Percentiles rank a stretch among this genome's conserved stretches.
Conservation (phyloP, 345 rosid species). For the Arabidopsis thaliana region DNA sequence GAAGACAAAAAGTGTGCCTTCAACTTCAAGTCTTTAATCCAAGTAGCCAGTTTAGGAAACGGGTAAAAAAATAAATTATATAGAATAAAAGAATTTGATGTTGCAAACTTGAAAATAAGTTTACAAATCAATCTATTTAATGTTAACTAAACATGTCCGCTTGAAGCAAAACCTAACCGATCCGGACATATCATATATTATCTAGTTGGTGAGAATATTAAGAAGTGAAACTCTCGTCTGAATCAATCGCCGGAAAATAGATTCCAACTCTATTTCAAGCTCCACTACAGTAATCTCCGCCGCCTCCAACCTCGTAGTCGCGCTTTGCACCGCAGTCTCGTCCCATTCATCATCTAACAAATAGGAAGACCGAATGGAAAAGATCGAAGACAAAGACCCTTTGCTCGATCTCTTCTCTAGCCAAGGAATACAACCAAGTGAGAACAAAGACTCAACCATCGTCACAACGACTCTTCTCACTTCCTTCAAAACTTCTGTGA, state of each 20-base stretch:
- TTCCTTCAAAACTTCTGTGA: constrained; percentile 63
- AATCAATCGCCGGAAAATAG: constrained; percentile 71
- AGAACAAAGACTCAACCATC: constrained; percentile 64
- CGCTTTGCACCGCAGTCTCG: constrained; percentile 60
- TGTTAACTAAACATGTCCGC: neutral
- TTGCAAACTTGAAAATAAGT: neutral
- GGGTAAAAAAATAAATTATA: neutral
- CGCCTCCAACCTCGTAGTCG: constrained; percentile 70
- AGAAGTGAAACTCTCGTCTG: constrained; percentile 84
- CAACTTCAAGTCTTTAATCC: neutral
- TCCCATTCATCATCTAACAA: constrained; percentile 53
- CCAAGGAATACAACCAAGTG: constrained; percentile 73
- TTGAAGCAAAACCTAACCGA: constrained; percentile 3
- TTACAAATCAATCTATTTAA: neutral
- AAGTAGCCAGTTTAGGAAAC: constrained; percentile 4
- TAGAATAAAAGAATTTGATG: constrained; percentile 4
- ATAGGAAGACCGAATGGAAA: constrained; percentile 44
- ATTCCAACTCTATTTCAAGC: constrained; percentile 69
- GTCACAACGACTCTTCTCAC: constrained; percentile 58
- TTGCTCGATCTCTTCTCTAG: constrained; percentile 56
- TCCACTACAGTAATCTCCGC: constrained; percentile 72
- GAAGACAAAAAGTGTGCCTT: neutral
- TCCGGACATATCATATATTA: neutral
- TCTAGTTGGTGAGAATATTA: constrained; percentile 64
- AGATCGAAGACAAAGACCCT: constrained; percentile 52